Percentiles rank a stretch among this genome's conserved stretches.
Conservation (phyloP, 2,329 filamentous ascomycete genomes). For the Sodiomyces alkalinus region DNA sequence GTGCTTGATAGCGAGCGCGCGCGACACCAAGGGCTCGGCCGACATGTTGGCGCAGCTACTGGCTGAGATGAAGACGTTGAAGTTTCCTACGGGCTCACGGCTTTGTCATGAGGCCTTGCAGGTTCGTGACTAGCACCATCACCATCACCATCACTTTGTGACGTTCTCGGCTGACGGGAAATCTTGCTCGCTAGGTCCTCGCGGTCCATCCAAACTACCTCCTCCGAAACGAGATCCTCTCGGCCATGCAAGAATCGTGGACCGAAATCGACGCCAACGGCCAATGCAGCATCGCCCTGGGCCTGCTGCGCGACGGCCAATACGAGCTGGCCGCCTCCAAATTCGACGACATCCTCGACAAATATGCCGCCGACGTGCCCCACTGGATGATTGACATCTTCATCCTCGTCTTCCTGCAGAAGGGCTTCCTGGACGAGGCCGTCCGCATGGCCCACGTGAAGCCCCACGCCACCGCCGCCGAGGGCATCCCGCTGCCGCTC, state of each 20-base stretch:
- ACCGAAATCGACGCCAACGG: conserved; percentile 44
- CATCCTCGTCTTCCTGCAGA: conserved; percentile 55
- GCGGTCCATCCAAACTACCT: conserved; percentile 78
- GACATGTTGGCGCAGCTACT: conserved; percentile 48
- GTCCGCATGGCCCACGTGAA: conserved; percentile 51
- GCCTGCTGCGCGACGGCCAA: conserved; percentile 65
- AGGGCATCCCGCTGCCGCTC: conserved; percentile 26
- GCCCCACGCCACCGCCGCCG: conserved; percentile 16
- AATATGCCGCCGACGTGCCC: conserved; percentile 34
- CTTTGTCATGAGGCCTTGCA: conserved; percentile 60
- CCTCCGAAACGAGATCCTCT: conserved; percentile 53
- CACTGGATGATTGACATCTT: conserved; percentile 69
- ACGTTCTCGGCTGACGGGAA: too few relatives aligned
- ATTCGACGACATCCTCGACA: conserved; percentile 49
- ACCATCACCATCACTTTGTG: too few relatives aligned
- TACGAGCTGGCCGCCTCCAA: conserved; percentile 65
- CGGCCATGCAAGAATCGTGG: conserved; percentile 63
- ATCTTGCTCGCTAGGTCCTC: conserved; percentile 52
- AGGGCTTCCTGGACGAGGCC: conserved; percentile 64
- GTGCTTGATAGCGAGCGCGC: conserved; percentile 58
- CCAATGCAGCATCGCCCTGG: conserved; percentile 53
- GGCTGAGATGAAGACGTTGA: conserved; percentile 50
- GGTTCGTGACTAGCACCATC: conserved; percentile 21
- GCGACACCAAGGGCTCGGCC: conserved; percentile 51
- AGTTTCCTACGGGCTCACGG: conserved; percentile 43